Percentiles rank a stretch among this genome's conserved stretches.
These are phyloP conservation scores for Hymenoscyphus albidus DNA, from an alignment of 2,329 filamentous ascomycete species.

Conservation along the genomic window DNA sequence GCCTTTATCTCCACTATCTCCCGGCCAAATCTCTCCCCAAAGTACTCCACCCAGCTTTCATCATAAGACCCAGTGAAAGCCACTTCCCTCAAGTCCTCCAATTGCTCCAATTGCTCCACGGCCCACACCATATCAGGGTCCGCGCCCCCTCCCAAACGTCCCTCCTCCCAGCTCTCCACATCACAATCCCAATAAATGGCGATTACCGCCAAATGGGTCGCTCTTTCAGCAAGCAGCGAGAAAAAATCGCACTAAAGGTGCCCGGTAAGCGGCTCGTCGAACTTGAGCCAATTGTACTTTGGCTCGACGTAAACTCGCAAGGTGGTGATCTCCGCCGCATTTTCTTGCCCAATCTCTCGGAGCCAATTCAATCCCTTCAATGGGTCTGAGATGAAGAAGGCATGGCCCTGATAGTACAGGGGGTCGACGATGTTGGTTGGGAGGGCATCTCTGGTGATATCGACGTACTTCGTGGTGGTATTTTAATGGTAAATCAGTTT, in stretches of 20 bases:
- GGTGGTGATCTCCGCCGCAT: neutral
- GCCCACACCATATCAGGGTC: neutral
- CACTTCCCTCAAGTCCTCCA: neutral
- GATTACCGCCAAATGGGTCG: neutral
- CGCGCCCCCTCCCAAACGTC: neutral
- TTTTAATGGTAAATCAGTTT: no score
- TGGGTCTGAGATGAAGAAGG: neutral
- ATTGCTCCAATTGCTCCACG: neutral
- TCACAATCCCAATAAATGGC: neutral
- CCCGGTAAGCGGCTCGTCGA: neutral
- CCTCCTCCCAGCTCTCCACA: neutral
- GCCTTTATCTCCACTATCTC: no score
- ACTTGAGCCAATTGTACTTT: neutral
- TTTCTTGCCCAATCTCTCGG: neutral
- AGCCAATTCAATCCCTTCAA: neutral
- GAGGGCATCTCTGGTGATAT: neutral
- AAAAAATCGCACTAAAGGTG: neutral
- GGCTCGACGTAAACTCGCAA: neutral
- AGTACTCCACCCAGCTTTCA: no score
- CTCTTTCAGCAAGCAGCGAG: neutral
- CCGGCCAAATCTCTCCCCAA: no score
- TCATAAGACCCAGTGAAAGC: no score
- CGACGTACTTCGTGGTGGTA: no score
- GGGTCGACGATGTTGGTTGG: neutral
- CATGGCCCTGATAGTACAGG: neutral